Evolutionary conservation across 495 filamentous ascomycete genomes (phyloP).

Genomic region (Podospora australis): DNA sequence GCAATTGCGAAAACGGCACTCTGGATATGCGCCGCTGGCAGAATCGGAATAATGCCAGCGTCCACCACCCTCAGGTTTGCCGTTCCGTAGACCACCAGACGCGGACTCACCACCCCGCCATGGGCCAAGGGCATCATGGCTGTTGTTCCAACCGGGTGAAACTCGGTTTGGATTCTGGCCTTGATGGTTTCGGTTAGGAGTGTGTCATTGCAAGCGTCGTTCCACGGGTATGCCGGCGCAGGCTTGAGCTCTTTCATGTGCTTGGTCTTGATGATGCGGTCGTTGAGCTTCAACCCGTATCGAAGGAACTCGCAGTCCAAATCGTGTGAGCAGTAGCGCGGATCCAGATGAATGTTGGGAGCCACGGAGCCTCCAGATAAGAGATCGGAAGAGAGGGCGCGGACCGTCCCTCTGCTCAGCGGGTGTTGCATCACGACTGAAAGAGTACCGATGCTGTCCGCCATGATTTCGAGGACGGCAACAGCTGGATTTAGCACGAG

Average conservation of each 20-base stretch:
- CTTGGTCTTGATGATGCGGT: conserved; percentile 29
- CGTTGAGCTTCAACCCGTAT: conserved; percentile 16
- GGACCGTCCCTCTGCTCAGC: conserved; percentile 34
- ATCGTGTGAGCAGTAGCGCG: conserved; percentile 28
- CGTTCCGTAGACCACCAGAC: conserved; percentile 43
- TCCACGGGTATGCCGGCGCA: conserved; percentile 8
- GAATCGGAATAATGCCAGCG: conserved; percentile 45
- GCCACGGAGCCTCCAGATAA: conserved; percentile 22
- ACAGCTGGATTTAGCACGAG: conserved; percentile 11
- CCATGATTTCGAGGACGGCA: conserved; percentile 27
- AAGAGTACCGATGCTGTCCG: conserved; percentile 31
- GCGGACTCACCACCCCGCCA: conserved; percentile 42
- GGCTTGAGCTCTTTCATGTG: conserved; percentile 27
- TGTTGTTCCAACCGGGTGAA: conserved; percentile 33
- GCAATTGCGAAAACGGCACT: conserved; percentile 49
- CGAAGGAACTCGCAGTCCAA: conserved; percentile 26
- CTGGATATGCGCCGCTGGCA: conserved; percentile 40
- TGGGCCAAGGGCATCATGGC: conserved; percentile 36
- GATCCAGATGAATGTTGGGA: conserved; percentile 26
- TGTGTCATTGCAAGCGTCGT: conserved; percentile 4
- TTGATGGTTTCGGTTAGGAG: conserved; percentile 17
- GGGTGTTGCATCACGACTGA: conserved; percentile 24
- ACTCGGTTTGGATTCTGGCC: conserved; percentile 13
- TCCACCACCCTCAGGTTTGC: conserved; percentile 40
- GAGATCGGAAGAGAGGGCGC: conserved; percentile 27